These are phyloP conservation scores for Lodderomyces metapsilosis DNA, from an alignment of 1,139 yeast genomes.

Conservation along the genomic window DNA sequence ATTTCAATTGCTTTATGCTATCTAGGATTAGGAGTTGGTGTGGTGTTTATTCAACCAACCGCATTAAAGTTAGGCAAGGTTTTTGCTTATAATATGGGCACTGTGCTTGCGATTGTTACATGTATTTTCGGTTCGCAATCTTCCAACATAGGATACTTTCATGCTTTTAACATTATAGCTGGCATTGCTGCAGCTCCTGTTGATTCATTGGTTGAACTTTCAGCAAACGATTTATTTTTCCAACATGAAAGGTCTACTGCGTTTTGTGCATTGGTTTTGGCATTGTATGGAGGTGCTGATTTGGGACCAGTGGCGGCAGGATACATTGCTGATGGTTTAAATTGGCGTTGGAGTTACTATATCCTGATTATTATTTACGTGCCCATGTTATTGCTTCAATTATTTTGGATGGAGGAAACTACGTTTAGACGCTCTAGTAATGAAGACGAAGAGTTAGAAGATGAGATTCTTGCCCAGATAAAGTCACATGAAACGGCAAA, in stretches of 20 bases:
- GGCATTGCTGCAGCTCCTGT: slow-evolving; percentile 52
- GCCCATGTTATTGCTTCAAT: slow-evolving; percentile 39
- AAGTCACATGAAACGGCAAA: slow-evolving; percentile 19
- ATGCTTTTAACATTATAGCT: slow-evolving; percentile 31
- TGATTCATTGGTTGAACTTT: slow-evolving; percentile 48
- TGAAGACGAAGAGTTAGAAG: slow-evolving; percentile 15
- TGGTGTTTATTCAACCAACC: slow-evolving; percentile 39
- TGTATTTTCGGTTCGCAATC: slow-evolving; percentile 37
- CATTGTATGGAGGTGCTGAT: slow-evolving; percentile 41
- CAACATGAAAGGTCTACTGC: slow-evolving; percentile 47
- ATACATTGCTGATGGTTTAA: slow-evolving; percentile 32
- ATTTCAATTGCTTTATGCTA: slow-evolving; percentile 33
- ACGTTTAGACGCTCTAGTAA: slow-evolving; percentile 26
- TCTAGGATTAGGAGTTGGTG: slow-evolving; percentile 39
- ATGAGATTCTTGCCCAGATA: slow-evolving; percentile 24
- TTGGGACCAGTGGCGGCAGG: slow-evolving; percentile 49
- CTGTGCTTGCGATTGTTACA: slow-evolving; percentile 31
- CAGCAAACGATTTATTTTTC: slow-evolving; percentile 48
- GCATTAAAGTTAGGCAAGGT: slow-evolving; percentile 43
- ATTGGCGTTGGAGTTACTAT: slow-evolving; percentile 49
- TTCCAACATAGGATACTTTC: slow-evolving; percentile 23
- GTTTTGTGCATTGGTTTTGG: slow-evolving; percentile 38
- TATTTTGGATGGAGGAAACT: slow-evolving; percentile 47
- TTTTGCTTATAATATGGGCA: slow-evolving; percentile 34
- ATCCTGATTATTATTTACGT: slow-evolving; percentile 49